Percentiles rank a stretch among this genome's conserved stretches.
phyloP scores from a whole-genome alignment of 108 stramenopile species.

The Conticribra weissflogii region DNA sequence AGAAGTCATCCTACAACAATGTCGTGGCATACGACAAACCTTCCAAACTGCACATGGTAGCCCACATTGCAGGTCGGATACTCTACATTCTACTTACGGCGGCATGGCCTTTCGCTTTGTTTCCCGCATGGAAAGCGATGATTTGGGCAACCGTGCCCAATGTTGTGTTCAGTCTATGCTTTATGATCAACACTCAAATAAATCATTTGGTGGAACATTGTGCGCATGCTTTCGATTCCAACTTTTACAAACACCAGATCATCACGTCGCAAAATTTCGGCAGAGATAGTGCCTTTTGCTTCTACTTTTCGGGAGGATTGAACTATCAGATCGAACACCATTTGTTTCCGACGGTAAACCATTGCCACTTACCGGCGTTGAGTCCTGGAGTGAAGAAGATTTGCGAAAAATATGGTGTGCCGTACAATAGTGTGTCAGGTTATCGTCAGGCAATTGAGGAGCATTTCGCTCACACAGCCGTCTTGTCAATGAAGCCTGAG shows the following conservation, averaged over 20 bases:
- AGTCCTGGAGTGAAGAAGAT: constrained; percentile 41
- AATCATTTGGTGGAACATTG: constrained; percentile 51
- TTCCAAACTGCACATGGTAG: constrained; percentile 24
- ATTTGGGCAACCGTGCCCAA: constrained; percentile 53
- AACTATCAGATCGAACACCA: constrained; percentile 66
- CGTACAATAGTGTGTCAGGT: constrained; percentile 46
- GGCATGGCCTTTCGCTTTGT: constrained; percentile 52
- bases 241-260: constrained; percentile 62
- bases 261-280: constrained; percentile 66
- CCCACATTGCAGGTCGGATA: constrained; percentile 45
- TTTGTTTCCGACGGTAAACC: constrained; percentile 59
- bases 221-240: constrained; percentile 44
- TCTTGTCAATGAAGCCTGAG: constrained; percentile 37
- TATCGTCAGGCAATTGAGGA: constrained; percentile 48
- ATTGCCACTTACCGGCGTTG: constrained; percentile 54
- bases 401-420: constrained; percentile 53
- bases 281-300: constrained; percentile 36
- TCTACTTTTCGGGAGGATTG: constrained; percentile 54
- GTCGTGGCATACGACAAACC: constrained; percentile 47
- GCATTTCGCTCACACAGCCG: constrained; percentile 50
- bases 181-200: constrained; percentile 64
- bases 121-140: constrained; percentile 54
- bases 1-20: constrained; percentile 60
- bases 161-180: constrained; percentile 45
- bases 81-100: constrained; percentile 37